phyloP scores from a whole-genome alignment of 768 basidiomycete species.

The Boletus rex-veris region DNA sequence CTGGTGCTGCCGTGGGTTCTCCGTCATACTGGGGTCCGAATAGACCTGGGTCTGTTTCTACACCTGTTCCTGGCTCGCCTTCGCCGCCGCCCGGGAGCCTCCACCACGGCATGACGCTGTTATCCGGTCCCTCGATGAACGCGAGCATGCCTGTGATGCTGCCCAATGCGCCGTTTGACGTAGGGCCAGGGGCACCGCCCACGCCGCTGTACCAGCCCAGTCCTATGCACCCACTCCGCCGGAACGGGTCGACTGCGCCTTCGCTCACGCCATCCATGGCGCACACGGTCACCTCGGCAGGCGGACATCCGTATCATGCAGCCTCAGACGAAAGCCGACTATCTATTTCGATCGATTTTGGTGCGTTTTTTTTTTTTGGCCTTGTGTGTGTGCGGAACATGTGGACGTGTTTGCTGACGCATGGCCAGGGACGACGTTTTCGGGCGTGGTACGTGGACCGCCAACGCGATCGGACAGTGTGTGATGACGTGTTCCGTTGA shows the following conservation, averaged over 20 bases:
- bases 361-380: constrained; percentile 39
- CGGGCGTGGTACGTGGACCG: constrained; percentile 65
- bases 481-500: too few relatives aligned
- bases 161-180: not conserved
- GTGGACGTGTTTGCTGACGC: not conserved
- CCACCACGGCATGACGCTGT: not conserved
- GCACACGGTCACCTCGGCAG: not conserved
- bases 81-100: constrained; percentile 29
- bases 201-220: constrained; percentile 29
- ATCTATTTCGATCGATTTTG: constrained; percentile 82
- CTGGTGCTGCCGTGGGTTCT: constrained; percentile 2
- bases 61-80: constrained; percentile 29
- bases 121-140: not conserved
- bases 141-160: not conserved
- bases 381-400: too few relatives aligned
- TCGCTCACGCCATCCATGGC: constrained; percentile 9
- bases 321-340: constrained; percentile 67
- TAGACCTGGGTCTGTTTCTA: not conserved
- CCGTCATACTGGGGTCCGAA: too few relatives aligned
- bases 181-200: not conserved
- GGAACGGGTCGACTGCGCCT: constrained; percentile 23
- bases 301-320: not conserved
- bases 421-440: constrained; percentile 74
- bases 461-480: too few relatives aligned
- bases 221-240: constrained; percentile 23